These are phyloP conservation scores for Trypanosoma rangeli DNA, from an alignment of 208 protist genomes.

Conservation along the genomic window DNA sequence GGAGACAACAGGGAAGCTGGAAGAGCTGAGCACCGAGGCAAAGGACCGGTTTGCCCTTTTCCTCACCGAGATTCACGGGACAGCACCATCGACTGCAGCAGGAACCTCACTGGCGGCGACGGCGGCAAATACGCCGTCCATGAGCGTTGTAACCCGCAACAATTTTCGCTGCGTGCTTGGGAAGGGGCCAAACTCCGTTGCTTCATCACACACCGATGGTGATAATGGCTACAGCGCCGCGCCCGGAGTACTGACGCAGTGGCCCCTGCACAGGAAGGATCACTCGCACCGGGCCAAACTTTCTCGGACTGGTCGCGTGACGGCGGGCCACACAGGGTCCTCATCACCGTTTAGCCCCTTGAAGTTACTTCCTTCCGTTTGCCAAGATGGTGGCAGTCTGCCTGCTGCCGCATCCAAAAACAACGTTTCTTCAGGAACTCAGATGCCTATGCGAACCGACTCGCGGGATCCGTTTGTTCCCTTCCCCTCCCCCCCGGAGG, in stretches of 20 bases:
- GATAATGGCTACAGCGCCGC: neutral
- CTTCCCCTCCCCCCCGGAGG: neutral
- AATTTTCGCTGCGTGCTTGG: neutral
- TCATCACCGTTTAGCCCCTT: neutral
- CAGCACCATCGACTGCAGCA: neutral
- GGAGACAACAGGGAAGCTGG: neutral
- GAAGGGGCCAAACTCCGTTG: neutral
- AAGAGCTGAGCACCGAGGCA: neutral
- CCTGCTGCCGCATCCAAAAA: neutral
- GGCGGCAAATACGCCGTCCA: neutral
- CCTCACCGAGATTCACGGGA: neutral
- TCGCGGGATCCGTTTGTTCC: neutral
- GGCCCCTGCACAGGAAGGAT: slow-evolving; percentile 15
- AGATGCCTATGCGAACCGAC: neutral
- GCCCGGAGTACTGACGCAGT: neutral
- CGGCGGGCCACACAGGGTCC: neutral
- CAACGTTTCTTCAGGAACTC: neutral
- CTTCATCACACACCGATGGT: neutral
- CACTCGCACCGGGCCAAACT: slow-evolving; percentile 18
- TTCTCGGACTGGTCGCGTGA: slow-evolving; percentile 13
- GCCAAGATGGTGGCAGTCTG: neutral
- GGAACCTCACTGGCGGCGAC: neutral
- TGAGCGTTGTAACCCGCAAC: neutral
- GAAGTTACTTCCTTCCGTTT: neutral
- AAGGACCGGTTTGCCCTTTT: slow-evolving; percentile 2